Evolutionary conservation across 805 yeast species (phyloP), one percentile per base, ranked within the genome.

Genomic region (Lachancea kluyveri): DNA sequence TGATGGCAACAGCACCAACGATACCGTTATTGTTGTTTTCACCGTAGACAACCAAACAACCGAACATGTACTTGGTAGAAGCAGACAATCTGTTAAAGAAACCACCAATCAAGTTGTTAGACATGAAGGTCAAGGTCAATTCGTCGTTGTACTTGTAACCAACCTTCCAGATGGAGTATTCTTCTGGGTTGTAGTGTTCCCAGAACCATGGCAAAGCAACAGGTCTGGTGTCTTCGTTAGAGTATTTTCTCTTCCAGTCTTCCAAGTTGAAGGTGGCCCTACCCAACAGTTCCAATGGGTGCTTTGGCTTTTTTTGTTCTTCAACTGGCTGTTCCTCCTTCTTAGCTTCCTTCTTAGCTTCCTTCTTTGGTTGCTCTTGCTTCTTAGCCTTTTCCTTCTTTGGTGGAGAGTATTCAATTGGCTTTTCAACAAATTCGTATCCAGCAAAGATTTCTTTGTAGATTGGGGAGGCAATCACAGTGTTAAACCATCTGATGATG

Each of bases 11-110:
- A 60, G 81, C 92, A 72, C 94, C 95, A 54, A 83, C 70, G 62
- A 88, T 85, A 72, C 95, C 95, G 70, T 86, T 87, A 81, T 80
- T 72, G 82, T 84, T 87, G 85, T 85, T 84, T 72, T 82, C 95
- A 67, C 96, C 96, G 71, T 81, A 87, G 50, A 88, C 96, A 53
- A 86, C 92, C 67, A 79, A 64, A 58, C 77, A 69, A 59, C 96
- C 96, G 63, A 87, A 87, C 73, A 88, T 60, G 77, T 74, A 88
- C 69, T 86, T 86, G 68, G 82, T 72, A 43, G 96, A 87, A 46
- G 76, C 96, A 41, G 76, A 60, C 57, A 88, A 74, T 72, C 96
- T 82, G 81, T 77, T 78, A 79, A 87, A 84, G 83, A 88, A 88
- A 62, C 96, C 97, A 60, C 96, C 96, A 60, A 88, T 72, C 67